phyloP scores from a whole-genome alignment of 257 asterid species.

The Verbena officinalis region DNA sequence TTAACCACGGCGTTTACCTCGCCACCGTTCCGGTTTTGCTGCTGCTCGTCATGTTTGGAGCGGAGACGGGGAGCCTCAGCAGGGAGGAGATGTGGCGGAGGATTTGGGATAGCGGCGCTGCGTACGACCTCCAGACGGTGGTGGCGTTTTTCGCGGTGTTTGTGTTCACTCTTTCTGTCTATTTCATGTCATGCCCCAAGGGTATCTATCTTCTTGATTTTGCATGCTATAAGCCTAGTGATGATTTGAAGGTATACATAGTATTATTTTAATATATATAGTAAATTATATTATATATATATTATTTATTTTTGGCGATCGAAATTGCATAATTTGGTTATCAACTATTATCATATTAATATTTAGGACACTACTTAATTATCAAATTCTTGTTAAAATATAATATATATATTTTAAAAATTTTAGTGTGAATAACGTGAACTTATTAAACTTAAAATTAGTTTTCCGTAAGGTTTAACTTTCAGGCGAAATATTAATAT shows the following conservation, averaged over 20 bases:
- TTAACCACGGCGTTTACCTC: constrained; percentile 71
- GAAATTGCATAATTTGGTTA: too few relatives aligned
- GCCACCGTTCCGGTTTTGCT: constrained; percentile 73
- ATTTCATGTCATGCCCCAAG: constrained; percentile 69
- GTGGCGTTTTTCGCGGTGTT: constrained; percentile 53
- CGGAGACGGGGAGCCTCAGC: constrained; percentile 75
- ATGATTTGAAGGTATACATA: constrained; percentile 68
- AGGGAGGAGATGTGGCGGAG: constrained; percentile 76
- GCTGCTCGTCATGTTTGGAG: constrained; percentile 60
- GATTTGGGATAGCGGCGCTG: constrained; percentile 69
- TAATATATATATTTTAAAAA: too few relatives aligned
- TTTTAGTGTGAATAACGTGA: too few relatives aligned
- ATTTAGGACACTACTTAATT: too few relatives aligned
- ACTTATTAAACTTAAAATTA: too few relatives aligned
- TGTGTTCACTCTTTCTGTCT: constrained; percentile 63
- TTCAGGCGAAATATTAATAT: too few relatives aligned
- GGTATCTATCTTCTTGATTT: constrained; percentile 77
- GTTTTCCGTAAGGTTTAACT: too few relatives aligned
- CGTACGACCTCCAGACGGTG: constrained; percentile 50
- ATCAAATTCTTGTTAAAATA: too few relatives aligned
- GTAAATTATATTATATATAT: too few relatives aligned
- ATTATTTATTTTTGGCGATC: too few relatives aligned
- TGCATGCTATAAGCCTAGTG: constrained; percentile 85
- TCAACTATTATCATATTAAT: too few relatives aligned
- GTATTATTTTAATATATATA: too few relatives aligned